Evolutionary conservation across 2,329 filamentous ascomycete species (phyloP).

Genomic region (Aureobasidium melanogenum): DNA sequence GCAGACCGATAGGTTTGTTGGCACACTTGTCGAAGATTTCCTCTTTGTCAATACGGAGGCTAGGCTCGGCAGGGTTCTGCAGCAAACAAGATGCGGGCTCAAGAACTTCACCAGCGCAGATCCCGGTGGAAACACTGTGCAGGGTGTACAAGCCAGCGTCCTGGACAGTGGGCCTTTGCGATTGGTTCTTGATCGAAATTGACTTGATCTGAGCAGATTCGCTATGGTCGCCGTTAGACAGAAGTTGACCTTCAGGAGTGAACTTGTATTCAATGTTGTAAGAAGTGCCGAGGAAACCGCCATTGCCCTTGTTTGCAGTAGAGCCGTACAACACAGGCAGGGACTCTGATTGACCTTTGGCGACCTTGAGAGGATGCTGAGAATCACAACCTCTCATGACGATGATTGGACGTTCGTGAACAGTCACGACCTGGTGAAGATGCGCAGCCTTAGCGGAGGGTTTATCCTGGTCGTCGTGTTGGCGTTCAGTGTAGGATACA

Average conservation of each 20-base stretch:
- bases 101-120: constrained; percentile 78
- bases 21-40: constrained; percentile 93
- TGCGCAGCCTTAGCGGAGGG: constrained; percentile 37
- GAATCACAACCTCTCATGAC: constrained; percentile 67
- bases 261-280: constrained; percentile 76
- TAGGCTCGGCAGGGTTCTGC: constrained; percentile 82
- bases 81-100: constrained; percentile 92
- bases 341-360: constrained; percentile 58
- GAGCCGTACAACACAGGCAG: constrained; percentile 66
- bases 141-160: constrained; percentile 81
- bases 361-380: constrained; percentile 72
- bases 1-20: constrained; percentile 82
- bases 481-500: constrained; percentile 61
- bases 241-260: constrained; percentile 62
- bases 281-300: constrained; percentile 50
- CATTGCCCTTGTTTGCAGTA: constrained; percentile 38
- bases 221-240: constrained; percentile 61
- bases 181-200: constrained; percentile 51
- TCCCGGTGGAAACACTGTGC: constrained; percentile 67
- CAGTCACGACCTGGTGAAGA: constrained; percentile 68
- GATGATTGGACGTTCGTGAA: constrained; percentile 76
- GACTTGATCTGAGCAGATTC: constrained; percentile 49
- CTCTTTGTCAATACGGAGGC: constrained; percentile 62
- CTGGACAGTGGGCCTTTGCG: constrained; percentile 59
- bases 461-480: constrained; percentile 52